phyloP scores from a whole-genome alignment of 2,329 filamentous ascomycete genomes.

The Teratosphaeria destructans region DNA sequence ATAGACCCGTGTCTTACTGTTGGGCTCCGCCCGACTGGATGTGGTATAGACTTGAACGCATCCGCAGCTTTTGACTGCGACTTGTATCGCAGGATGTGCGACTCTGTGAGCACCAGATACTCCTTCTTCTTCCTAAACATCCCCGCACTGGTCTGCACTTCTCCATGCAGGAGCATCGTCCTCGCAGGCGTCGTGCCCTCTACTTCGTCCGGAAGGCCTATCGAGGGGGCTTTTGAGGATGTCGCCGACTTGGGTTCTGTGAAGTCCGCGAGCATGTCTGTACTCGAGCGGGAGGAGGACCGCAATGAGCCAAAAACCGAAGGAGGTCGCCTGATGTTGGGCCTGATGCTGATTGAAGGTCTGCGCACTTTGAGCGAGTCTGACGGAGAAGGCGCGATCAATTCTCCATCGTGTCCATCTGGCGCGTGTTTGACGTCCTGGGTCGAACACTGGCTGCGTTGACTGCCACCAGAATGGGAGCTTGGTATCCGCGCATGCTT shows the following conservation, averaged over 20 bases:
- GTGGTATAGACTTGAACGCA: slow-evolving; percentile 41
- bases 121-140: slow-evolving; percentile 65
- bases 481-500: slow-evolving; percentile 17
- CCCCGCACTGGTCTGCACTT: slow-evolving; percentile 58
- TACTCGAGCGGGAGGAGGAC: slow-evolving; percentile 38
- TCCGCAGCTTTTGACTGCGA: slow-evolving; percentile 56
- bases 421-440: slow-evolving; percentile 15
- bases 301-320: slow-evolving; percentile 49
- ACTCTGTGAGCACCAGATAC: slow-evolving; percentile 61
- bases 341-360: slow-evolving; percentile 19
- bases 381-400: slow-evolving; percentile 9
- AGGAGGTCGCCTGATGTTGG: slow-evolving; percentile 26
- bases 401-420: slow-evolving; percentile 10
- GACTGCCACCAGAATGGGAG: slow-evolving; percentile 1
- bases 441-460: slow-evolving; percentile 5
- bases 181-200: slow-evolving; percentile 18
- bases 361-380: slow-evolving; percentile 16
- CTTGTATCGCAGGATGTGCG: slow-evolving; percentile 58
- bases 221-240: slow-evolving; percentile 40
- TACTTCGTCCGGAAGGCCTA: slow-evolving; percentile 30
- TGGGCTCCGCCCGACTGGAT: slow-evolving; percentile 31
- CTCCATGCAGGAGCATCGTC: slow-evolving; percentile 54
- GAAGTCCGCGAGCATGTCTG: slow-evolving; percentile 34
- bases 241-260: slow-evolving; percentile 39
- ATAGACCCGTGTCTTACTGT: slow-evolving; percentile 46